Base-by-base conservation (phyloP, 2,329 filamentous ascomycete species). In the Chaetoscypha palmicola region DNA sequence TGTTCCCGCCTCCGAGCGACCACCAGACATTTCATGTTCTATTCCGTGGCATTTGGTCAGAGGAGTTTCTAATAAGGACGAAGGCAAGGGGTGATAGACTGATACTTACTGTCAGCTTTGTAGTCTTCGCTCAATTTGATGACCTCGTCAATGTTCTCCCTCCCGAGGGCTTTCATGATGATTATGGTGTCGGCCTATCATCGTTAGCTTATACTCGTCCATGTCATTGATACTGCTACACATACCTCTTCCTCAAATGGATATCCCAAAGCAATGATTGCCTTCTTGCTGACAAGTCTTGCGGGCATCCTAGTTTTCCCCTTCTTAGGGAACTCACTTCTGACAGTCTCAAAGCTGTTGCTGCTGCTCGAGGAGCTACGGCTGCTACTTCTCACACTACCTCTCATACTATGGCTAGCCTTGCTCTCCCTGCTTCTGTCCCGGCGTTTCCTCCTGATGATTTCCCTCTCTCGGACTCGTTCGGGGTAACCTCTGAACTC, bases 261-360 rank as follows among this genome's bases (percentile, higher is more conserved):
- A 64, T 95, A 95, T 10, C 86, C 83, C 11, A 94, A 71, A 51
- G 95, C 86, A 50, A 86, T 81, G 24, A 96, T 76, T 1, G 87
- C 90, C 49, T 82, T 75, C 61, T 85, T 83, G 52, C 86, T 85
- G 11, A 94, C 86, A 47, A 95, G 71, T 45, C 83, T 77, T 47
- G 78, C 80, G 1, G 90, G 90, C 62, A 96, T 89, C 55, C 86
- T 80, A 11, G 90, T 96, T 73, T 90, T 94, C 57, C 90, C 90
- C 63, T 84, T 89, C 67, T 86, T 85, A 8, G 84, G 83, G 52
- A 85, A 87, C 45, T 81, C 74, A 63, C 68, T 77, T 58, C 68
- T 72, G n/a, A 72, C 62, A 8, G 72, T 75, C 19, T 69, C 70
- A 16, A 33, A 40, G 68, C 69, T 45, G 64, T 43, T 70, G 49